These are phyloP conservation scores for Ophiostoma sp. DNA, from an alignment of 2,329 filamentous ascomycete genomes.

Conservation along the genomic window DNA sequence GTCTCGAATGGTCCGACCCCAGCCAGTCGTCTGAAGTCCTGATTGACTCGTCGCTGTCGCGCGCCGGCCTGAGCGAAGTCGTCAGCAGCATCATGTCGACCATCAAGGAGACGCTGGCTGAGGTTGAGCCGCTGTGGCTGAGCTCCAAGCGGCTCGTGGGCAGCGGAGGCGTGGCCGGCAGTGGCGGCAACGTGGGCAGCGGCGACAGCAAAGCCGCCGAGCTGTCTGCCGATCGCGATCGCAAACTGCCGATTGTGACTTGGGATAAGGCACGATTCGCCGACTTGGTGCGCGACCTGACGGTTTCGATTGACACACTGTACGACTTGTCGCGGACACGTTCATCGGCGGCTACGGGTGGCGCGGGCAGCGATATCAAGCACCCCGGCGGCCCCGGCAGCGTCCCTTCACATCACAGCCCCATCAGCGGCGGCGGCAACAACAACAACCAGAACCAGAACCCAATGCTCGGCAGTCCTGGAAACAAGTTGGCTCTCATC, in stretches of 20 bases:
- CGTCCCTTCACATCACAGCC: slow-evolving; percentile 27
- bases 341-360: slow-evolving; percentile 44
- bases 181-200: background rate
- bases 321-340: slow-evolving; percentile 73
- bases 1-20: slow-evolving; percentile 76
- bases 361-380: slow-evolving; percentile 23
- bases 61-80: slow-evolving; percentile 72
- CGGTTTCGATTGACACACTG: slow-evolving; percentile 74
- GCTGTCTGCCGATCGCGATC: slow-evolving; percentile 18
- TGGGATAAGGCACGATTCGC: slow-evolving; percentile 74
- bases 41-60: slow-evolving; percentile 70
- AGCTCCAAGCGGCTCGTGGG: slow-evolving; percentile 53
- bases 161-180: background rate
- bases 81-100: slow-evolving; percentile 77
- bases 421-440: background rate
- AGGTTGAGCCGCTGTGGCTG: slow-evolving; percentile 71
- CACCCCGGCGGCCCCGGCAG: slow-evolving; percentile 29
- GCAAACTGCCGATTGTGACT: slow-evolving; percentile 56
- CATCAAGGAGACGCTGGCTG: slow-evolving; percentile 76
- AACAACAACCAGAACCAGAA: background rate
- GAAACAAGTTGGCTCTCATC: slow-evolving; percentile 36
- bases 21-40: slow-evolving; percentile 57
- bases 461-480: slow-evolving; percentile 9
- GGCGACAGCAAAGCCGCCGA: slow-evolving; percentile 16
- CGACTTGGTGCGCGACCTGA: slow-evolving; percentile 72